These are phyloP conservation scores for Alternaria sp. DNA, from an alignment of 2,329 filamentous ascomycete species.

Conservation along the genomic window DNA sequence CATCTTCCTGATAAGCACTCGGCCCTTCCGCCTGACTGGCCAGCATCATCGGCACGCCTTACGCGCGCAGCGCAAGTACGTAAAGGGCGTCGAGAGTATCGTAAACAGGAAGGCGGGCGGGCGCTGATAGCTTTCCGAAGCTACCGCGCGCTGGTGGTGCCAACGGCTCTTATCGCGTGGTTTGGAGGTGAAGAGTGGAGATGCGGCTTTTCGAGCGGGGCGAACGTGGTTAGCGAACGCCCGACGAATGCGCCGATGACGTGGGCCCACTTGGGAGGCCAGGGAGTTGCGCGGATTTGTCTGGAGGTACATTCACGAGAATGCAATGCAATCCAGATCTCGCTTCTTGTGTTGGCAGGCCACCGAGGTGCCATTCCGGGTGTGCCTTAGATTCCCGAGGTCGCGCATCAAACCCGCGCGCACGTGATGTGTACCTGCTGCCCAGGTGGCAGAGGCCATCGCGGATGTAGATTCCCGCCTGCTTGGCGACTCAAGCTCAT, in stretches of 20 bases:
- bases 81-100: background rate
- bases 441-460: too few relatives aligned
- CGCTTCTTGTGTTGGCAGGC: background rate
- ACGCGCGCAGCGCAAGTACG: background rate
- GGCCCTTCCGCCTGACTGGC: background rate
- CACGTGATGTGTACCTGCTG: background rate
- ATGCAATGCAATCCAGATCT: too few relatives aligned
- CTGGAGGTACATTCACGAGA: background rate
- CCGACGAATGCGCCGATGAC: background rate
- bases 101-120: background rate
- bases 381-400: background rate
- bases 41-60: background rate
- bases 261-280: background rate
- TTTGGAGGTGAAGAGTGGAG: slow-evolving; percentile 4
- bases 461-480: background rate
- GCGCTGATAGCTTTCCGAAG: background rate
- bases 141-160: background rate
- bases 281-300: background rate
- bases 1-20: slow-evolving; percentile 3
- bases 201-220: background rate
- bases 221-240: background rate
- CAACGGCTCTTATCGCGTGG: slow-evolving; percentile 5
- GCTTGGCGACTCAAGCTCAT: background rate
- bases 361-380: too few relatives aligned
- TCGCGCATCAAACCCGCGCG: background rate